These are phyloP conservation scores for Terfezia claveryi DNA, from an alignment of 495 filamentous ascomycete genomes.

Conservation along the genomic window DNA sequence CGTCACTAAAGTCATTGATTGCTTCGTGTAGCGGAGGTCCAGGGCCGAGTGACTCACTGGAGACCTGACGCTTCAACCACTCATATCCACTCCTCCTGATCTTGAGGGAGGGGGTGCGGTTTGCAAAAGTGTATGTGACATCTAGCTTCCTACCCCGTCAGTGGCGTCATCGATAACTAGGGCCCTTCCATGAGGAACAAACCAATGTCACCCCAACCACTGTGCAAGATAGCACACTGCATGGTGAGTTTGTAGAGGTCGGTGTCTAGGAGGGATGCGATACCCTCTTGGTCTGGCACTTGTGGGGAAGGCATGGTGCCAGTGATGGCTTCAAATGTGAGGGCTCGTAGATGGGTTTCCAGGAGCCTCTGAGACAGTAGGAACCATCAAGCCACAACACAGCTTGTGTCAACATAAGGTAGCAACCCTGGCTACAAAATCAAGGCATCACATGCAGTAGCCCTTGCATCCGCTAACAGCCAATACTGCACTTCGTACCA, in stretches of 20 bases:
- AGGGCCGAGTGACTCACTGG: constrained; percentile 28
- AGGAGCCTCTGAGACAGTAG: no score
- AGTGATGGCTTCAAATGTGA: no score
- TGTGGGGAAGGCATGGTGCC: no score
- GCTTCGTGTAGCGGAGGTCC: no score
- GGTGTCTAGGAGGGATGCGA: constrained; percentile 84
- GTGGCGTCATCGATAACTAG: neutral
- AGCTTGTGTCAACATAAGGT: no score
- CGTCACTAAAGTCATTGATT: no score
- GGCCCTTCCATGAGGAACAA: constrained; percentile 3
- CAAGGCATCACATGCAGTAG: no score
- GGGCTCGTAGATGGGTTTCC: no score
- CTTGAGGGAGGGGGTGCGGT: constrained; percentile 84
- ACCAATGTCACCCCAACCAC: constrained; percentile 55
- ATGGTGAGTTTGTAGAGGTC: constrained; percentile 98
- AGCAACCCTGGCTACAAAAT: no score
- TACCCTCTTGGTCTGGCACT: constrained; percentile 24
- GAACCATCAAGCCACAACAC: no score
- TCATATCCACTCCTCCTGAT: constrained; percentile 58
- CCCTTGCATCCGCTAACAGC: no score
- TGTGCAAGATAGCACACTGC: constrained; percentile 88
- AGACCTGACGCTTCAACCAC: constrained; percentile 68
- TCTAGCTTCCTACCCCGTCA: neutral
- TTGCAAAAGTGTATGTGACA: constrained; percentile 83
- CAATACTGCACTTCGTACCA: no score